Evolutionary conservation across 345 rosid genomes (phyloP).

Genomic region (Gossypium ekmanianum): DNA sequence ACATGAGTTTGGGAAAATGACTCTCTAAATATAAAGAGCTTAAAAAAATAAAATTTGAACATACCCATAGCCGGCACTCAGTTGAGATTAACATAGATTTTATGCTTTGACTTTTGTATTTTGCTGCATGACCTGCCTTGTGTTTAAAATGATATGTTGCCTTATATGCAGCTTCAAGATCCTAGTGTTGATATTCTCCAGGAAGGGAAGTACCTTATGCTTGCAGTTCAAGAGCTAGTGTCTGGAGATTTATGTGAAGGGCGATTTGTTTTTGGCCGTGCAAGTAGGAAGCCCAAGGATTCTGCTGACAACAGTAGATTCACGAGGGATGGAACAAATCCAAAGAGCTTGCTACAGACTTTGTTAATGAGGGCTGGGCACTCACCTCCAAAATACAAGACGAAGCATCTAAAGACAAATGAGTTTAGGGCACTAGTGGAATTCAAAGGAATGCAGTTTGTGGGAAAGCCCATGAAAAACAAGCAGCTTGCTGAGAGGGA

Average conservation of each 20-base stretch:
- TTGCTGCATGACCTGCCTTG: neutral
- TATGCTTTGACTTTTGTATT: neutral
- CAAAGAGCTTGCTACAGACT: slow-evolving; percentile 90
- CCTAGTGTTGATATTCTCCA: slow-evolving; percentile 67
- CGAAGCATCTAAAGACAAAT: slow-evolving; percentile 87
- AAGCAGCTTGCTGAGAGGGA: slow-evolving; percentile 95
- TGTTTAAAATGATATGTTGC: slow-evolving; percentile 1
- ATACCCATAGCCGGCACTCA: neutral
- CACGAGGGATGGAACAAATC: slow-evolving; percentile 82
- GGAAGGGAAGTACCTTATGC: slow-evolving; percentile 89
- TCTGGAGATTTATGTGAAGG: slow-evolving; percentile 97
- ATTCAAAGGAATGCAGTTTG: slow-evolving; percentile 97
- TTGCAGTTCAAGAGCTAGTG: slow-evolving; percentile 86
- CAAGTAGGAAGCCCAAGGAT: slow-evolving; percentile 54
- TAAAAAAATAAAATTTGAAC: neutral
- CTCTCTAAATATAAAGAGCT: neutral
- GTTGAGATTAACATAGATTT: neutral
- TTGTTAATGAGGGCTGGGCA: slow-evolving; percentile 94
- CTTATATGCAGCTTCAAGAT: slow-evolving; percentile 64
- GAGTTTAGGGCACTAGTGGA: slow-evolving; percentile 93
- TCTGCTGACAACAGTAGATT: slow-evolving; percentile 46
- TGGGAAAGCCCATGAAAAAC: slow-evolving; percentile 87
- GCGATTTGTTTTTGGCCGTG: slow-evolving; percentile 90
- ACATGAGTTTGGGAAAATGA: neutral
- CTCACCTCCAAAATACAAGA: slow-evolving; percentile 94